A percentile compares a stretch with the other conserved stretches of the same genome.
phyloP scores from a whole-genome alignment of 116 monocot genomes.

The Papilionanthe hybrid region DNA sequence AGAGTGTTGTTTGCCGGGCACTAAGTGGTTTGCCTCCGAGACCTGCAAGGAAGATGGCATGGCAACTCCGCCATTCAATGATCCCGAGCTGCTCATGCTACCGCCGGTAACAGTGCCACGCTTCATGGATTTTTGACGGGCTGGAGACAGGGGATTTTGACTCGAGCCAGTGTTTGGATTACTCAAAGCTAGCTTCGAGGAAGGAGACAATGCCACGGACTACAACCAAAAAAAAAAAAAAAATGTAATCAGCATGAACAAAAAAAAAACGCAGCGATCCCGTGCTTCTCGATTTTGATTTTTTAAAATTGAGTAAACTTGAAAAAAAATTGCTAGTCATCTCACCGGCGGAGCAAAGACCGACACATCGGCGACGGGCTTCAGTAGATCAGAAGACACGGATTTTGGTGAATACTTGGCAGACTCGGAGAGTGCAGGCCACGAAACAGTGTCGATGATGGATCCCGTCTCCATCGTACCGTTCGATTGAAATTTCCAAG shows the following conservation, averaged over 20 bases:
- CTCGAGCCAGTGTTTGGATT: conserved; percentile 26
- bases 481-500: conserved; percentile 44
- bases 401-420: conserved; percentile 40
- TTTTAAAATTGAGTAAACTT: background rate
- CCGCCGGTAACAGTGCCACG: conserved; percentile 16
- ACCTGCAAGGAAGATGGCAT: background rate
- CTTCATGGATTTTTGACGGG: conserved; percentile 44
- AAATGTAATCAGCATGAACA: background rate
- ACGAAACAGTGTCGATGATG: conserved; percentile 41
- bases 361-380: conserved; percentile 25
- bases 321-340: background rate
- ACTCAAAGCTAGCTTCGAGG: conserved; percentile 17
- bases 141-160: conserved; percentile 8
- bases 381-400: conserved; percentile 30
- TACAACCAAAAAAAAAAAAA: conserved; percentile 14
- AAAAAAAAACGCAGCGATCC: background rate
- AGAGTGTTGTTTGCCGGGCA: conserved; percentile 6
- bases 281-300: background rate
- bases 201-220: conserved; percentile 14
- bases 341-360: background rate
- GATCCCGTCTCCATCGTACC: conserved; percentile 23
- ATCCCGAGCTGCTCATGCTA: background rate
- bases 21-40: conserved; percentile 3
- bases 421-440: conserved; percentile 48
- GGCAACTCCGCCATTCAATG: conserved; percentile 19